Evolutionary conservation across 192 early-diverging fungal genomes (phyloP).

Genomic region (Podila epigama): DNA sequence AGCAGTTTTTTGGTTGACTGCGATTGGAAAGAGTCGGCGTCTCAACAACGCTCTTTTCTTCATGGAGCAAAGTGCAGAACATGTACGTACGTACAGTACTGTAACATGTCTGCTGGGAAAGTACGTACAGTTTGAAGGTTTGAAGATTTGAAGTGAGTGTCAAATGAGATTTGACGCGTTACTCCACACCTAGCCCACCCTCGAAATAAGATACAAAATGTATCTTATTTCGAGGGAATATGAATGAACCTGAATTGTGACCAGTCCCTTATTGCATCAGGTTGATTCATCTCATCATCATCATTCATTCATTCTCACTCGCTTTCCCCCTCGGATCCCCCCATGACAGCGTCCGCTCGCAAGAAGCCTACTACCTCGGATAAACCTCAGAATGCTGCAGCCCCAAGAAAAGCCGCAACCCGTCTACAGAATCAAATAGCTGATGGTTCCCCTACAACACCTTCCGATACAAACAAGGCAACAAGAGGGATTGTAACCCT

Average conservation of each 20-base stretch:
- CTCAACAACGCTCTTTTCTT: too few species aligned
- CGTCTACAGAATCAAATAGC: background rate
- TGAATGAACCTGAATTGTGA: background rate
- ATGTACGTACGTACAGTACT: too few species aligned
- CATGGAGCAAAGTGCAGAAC: too few species aligned
- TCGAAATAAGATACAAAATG: background rate
- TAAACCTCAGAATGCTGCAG: background rate
- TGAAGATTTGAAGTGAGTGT: too few species aligned
- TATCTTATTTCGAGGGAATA: background rate
- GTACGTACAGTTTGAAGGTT: too few species aligned
- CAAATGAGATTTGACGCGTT: too few species aligned
- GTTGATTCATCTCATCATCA: background rate
- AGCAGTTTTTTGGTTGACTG: too few species aligned
- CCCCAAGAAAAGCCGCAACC: background rate
- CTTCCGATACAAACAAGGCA: background rate
- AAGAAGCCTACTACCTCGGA: background rate
- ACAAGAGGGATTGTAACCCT: background rate
- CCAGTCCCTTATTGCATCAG: background rate
- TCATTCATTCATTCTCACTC: background rate
- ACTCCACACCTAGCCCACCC: background rate
- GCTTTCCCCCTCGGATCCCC: background rate
- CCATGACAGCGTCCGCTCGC: background rate
- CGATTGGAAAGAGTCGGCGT: too few species aligned
- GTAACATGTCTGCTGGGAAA: too few species aligned
- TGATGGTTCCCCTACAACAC: background rate